Evolutionary conservation across 208 protist species (phyloP), one percentile per base, ranked within the genome.

Genomic region (Trypanosoma avium): DNA sequence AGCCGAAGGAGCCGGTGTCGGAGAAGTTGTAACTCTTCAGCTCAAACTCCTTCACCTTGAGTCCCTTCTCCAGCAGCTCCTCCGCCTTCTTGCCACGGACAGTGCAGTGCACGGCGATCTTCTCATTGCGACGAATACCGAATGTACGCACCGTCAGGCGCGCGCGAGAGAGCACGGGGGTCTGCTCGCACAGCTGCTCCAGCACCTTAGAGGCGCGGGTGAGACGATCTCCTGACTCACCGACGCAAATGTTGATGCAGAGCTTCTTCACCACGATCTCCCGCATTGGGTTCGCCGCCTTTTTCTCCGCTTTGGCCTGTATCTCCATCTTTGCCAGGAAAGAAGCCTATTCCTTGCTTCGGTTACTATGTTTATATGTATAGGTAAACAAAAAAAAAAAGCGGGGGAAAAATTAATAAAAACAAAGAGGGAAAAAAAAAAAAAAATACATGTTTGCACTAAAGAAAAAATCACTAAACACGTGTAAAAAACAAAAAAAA

Each of bases 41-140:
- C 86, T 99, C 98, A 75, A 98, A 99, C 79, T 99, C 99, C 90
- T 99, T 99, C 53, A 99, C 99, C 84, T 97, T 95, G 42, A 99
- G 91, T 78, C 97, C 99, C 59, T 95, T 89, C 82, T 99, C 97
- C 55, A 99, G 86, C 49, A 99, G 97, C 81, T 99, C 97, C 77
- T 94, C 93, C 22, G 99, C 99, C 87, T 99, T 99, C 66, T 98
- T 95, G 67, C 99, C 99, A 73, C 99, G 92, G 60, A 99, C 96
- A 72, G 99, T 99, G 73, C 97, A 97, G 92, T 99, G 94, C 54
- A 92, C 84, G 50, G 98, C 97, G 64, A 99, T 99, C 90, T 99
- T 99, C 86, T 99, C 98, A 81, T 99, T 99, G 89, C 99, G 92
- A 68, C 99, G 95, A 68, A 99, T 99, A 73, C 91, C 84, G 90